These are phyloP conservation scores for Fusarium falciforme DNA, from an alignment of 2,329 filamentous ascomycete genomes.

Conservation along the genomic window DNA sequence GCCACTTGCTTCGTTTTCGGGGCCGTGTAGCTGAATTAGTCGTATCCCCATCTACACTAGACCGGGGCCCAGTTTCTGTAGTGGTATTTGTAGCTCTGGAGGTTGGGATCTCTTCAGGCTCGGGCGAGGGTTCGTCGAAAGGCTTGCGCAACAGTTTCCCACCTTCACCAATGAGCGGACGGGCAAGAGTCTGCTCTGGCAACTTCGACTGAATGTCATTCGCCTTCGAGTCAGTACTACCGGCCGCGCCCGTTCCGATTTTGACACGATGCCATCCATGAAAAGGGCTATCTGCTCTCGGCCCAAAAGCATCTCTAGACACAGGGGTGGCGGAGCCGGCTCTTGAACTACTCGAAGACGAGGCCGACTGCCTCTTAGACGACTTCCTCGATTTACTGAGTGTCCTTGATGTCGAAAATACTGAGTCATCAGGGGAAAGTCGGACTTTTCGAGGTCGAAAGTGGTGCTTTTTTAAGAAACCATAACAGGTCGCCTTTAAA, in stretches of 20 bases:
- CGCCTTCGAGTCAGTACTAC: not conserved
- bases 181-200: not conserved
- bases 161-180: constrained; percentile 52
- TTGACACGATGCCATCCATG: constrained; percentile 54
- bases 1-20: constrained; percentile 59
- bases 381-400: constrained; percentile 27
- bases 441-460: constrained; percentile 66
- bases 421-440: constrained; percentile 34
- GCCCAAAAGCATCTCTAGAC: not conserved
- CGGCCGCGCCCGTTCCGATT: constrained; percentile 35
- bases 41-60: not conserved
- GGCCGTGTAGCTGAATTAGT: not conserved
- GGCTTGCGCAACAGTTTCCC: constrained; percentile 58
- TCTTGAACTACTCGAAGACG: constrained; percentile 26
- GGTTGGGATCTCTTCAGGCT: constrained; percentile 11
- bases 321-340: constrained; percentile 19
- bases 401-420: constrained; percentile 41
- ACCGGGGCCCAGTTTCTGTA: not conserved
- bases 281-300: constrained; percentile 44
- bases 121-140: constrained; percentile 52
- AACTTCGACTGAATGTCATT: constrained; percentile 3
- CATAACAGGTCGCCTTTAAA: constrained; percentile 73
- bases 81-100: not conserved
- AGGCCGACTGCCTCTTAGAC: constrained; percentile 15
- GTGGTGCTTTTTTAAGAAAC: constrained; percentile 80